phyloP scores from a whole-genome alignment of 2,329 filamentous ascomycete species.

The Calonectria multiphialidica region DNA sequence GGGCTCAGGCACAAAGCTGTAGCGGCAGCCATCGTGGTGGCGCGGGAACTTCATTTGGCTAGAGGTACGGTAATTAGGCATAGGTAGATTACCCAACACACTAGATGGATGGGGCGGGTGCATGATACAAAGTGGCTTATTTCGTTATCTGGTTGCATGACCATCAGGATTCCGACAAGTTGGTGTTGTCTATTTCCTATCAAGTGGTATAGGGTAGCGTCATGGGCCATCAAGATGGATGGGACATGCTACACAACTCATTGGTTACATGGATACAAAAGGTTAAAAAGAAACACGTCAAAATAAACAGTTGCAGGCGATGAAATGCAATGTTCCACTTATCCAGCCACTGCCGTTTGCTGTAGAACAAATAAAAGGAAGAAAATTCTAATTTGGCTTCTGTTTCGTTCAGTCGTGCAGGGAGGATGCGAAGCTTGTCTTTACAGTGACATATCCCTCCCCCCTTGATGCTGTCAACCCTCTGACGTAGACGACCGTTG shows the following conservation, averaged over 20 bases:
- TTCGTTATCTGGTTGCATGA: neutral
- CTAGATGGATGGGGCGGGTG: neutral
- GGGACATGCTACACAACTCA: neutral
- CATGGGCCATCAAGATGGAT: neutral
- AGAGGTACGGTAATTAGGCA: neutral
- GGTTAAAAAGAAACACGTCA: neutral
- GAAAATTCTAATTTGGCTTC: neutral
- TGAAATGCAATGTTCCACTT: neutral
- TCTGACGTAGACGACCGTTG: constrained; percentile 12
- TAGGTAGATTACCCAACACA: neutral
- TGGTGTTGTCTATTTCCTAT: neutral
- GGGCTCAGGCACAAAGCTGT: constrained; percentile 19
- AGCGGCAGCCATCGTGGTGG: neutral
- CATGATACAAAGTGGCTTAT: neutral
- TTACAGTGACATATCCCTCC: neutral
- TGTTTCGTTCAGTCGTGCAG: neutral
- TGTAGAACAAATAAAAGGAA: neutral
- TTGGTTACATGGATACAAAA: neutral
- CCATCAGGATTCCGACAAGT: neutral
- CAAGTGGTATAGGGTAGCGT: neutral
- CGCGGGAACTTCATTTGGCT: neutral
- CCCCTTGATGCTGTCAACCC: neutral
- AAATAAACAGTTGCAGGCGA: neutral
- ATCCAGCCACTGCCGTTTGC: neutral
- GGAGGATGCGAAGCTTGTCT: neutral